A percentile compares a stretch with the other conserved stretches of the same genome.
Evolutionary conservation across 2,329 filamentous ascomycete genomes (phyloP).

Genomic region (Apiospora kogelbergensis): DNA sequence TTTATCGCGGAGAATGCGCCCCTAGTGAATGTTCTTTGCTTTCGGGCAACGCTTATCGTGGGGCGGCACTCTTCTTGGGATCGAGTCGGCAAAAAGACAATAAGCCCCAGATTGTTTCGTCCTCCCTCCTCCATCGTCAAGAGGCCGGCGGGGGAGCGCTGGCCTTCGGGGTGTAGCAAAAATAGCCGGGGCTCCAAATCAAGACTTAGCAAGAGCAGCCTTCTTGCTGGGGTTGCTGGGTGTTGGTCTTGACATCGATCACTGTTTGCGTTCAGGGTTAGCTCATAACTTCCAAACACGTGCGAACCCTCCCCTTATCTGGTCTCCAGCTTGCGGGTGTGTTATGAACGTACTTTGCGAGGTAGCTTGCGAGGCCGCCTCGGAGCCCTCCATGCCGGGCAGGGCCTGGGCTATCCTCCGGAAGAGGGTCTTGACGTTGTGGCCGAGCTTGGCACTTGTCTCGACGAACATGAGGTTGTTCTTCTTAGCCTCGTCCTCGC

Average conservation of each 20-base stretch:
- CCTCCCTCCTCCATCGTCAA: not conserved
- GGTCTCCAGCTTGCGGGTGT: no score
- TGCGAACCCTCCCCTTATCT: no score
- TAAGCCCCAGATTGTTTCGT: not conserved
- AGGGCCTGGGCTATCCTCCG: slow-evolving; percentile 97
- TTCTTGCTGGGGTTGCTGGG: slow-evolving; percentile 67
- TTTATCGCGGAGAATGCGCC: not conserved
- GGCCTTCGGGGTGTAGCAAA: not conserved
- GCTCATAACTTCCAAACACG: no score
- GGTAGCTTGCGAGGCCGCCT: slow-evolving; percentile 69
- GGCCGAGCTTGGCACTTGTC: slow-evolving; percentile 94
- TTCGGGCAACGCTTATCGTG: not conserved
- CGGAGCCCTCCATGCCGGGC: slow-evolving; percentile 94
- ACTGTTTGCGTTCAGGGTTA: slow-evolving; percentile 50
- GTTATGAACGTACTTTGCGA: slow-evolving; percentile 83
- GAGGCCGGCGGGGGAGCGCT: not conserved
- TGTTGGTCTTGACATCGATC: slow-evolving; percentile 90
- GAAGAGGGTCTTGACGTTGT: slow-evolving; percentile 98
- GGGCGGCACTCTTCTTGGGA: not conserved
- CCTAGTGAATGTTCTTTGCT: slow-evolving; percentile 10
- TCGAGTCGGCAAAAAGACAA: not conserved
- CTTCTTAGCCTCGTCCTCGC: slow-evolving; percentile 97
- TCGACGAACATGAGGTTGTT: slow-evolving; percentile 99
- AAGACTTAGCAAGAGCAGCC: slow-evolving; percentile 65
- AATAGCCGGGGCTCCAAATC: not conserved